Evolutionary conservation across 306 rosid species (phyloP), one percentile per base, ranked within the genome.

Genomic region (Glycine tomentella): DNA sequence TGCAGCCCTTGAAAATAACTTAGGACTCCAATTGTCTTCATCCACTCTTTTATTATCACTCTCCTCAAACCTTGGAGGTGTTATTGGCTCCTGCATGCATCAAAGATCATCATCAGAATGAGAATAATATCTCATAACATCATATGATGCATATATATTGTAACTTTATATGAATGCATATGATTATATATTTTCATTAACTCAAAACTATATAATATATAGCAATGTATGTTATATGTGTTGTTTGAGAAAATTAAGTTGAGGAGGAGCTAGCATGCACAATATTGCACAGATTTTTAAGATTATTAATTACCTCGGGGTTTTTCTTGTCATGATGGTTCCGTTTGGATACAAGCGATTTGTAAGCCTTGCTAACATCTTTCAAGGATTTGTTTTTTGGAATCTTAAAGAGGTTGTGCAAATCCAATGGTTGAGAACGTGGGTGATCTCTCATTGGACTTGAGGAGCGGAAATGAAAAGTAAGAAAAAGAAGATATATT

Each of bases 321-420:
- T 3, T 15, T 76, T 65, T 72, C 85, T 84, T 87, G 49, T 87
- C 65, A 20, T 70, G 79, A 9, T 70, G 79, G 13, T 42, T 58
- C 5, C 45, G 8, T 70, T 65, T 81, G 55, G 76, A 62, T 7
- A 87, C 76, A 38, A 87, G 17, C 13, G 75, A 81, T 87, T 84
- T 87, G 80, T 48, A 87, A 64, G 74, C 95, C 80, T 86, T 92
- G 90, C 91, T 67, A 8, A 94, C 75, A 8, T 90, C 91, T 86
- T 89, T 91, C 42, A 92, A 67, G 3, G 94, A 74, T 52, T 77
- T 69, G 44, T 42, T 77, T 57, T 83, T 88, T 17, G 92, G 77
- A 20, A 92, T 83, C 64, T 90, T 86, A 34, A 90, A 86, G 82
- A 92, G 46, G 57, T 64, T 50, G 77, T 86, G 80, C 67, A 89